phyloP scores from a whole-genome alignment of 2,329 filamentous ascomycete genomes.

The Colletotrichum sp. region DNA sequence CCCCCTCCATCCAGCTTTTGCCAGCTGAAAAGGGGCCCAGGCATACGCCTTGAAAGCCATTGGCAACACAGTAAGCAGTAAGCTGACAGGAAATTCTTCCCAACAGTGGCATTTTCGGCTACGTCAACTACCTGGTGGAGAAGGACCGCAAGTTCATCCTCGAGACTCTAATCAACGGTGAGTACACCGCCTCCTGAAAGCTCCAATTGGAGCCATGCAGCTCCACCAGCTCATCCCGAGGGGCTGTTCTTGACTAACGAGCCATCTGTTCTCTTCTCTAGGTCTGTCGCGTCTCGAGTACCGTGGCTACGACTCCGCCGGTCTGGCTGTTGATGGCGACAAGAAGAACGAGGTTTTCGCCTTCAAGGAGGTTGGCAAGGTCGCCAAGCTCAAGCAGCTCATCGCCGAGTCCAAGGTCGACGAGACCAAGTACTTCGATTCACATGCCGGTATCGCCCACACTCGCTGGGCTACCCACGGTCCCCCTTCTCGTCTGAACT shows the following conservation, averaged over 20 bases:
- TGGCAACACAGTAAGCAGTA: conserved; percentile 23
- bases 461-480: conserved; percentile 99
- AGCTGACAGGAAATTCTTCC: conserved; percentile 18
- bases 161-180: conserved; percentile 94
- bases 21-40: not conserved
- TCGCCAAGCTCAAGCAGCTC: conserved; percentile 92
- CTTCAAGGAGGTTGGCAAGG: conserved; percentile 99
- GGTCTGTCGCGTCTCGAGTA: conserved; percentile 96
- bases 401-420: conserved; percentile 85
- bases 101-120: conserved; percentile 89
- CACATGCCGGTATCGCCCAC: conserved; percentile 98
- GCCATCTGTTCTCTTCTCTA: conserved; percentile 40
- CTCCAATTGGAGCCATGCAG: conserved; percentile 1
- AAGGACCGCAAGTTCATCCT: conserved; percentile 97
- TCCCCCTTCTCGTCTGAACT: conserved; percentile 90
- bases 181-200: conserved; percentile 39
- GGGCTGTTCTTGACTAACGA: conserved; percentile 31
- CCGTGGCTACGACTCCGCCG: conserved; percentile 97
- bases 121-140: conserved; percentile 99
- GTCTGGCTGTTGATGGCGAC: conserved; percentile 94
- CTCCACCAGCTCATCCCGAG: not conserved
- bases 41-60: not conserved
- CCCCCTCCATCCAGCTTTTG: not conserved
- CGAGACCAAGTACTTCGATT: conserved; percentile 92
- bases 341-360: conserved; percentile 98